These are phyloP conservation scores for Magnusiomyces clavatus DNA, from an alignment of 1,139 yeast genomes.

Conservation along the genomic window DNA sequence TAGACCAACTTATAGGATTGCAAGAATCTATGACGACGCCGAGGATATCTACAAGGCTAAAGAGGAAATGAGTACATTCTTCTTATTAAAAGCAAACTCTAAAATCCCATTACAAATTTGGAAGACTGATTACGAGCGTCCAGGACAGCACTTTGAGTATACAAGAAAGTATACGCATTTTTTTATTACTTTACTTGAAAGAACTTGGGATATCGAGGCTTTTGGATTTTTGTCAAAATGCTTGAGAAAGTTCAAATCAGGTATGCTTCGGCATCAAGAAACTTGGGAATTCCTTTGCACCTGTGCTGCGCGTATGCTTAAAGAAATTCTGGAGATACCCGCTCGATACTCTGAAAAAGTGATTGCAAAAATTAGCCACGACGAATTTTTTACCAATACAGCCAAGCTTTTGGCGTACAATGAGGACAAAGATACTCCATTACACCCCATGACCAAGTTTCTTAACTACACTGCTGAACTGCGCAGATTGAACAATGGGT, in stretches of 20 bases:
- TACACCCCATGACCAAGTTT: conserved; percentile 18
- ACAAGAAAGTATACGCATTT: conserved; percentile 63
- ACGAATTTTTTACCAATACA: conserved; percentile 35
- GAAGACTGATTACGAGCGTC: conserved; percentile 87
- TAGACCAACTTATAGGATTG: conserved; percentile 68
- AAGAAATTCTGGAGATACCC: conserved; percentile 41
- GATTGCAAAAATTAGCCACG: conserved; percentile 41
- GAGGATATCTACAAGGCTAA: conserved; percentile 48
- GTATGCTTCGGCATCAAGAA: conserved; percentile 53
- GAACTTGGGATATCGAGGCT: conserved; percentile 49
- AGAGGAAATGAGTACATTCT: conserved; percentile 53
- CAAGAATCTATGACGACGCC: conserved; percentile 50
- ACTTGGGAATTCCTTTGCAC: conserved; percentile 57
- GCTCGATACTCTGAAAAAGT: conserved; percentile 47
- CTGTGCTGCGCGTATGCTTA: conserved; percentile 44
- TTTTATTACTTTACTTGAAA: conserved; percentile 49
- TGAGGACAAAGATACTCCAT: conserved; percentile 17
- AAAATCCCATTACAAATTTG: conserved; percentile 78
- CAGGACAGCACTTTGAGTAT: conserved; percentile 87
- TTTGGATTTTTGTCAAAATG: conserved; percentile 58
- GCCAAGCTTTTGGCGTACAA: conserved; percentile 19
- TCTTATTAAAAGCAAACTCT: conserved; percentile 54
- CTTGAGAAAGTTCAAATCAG: conserved; percentile 65
- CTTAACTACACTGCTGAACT: conserved; percentile 53
- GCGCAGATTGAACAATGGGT: conserved; percentile 69